These are phyloP conservation scores for Pterulicium gracile DNA, from an alignment of 1,284 basidiomycete genomes.

Conservation along the genomic window DNA sequence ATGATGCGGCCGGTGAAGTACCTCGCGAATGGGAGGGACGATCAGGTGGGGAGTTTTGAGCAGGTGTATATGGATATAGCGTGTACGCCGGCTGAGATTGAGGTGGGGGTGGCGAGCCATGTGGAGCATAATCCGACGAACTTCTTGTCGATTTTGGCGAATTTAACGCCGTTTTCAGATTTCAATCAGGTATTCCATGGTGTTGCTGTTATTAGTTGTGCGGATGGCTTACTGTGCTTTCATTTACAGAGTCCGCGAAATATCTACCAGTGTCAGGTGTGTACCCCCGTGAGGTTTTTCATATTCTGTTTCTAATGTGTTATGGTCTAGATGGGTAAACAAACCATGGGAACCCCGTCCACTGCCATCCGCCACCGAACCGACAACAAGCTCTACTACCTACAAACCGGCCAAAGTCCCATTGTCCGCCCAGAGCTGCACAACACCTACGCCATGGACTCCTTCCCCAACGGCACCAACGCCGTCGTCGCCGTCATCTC, in stretches of 20 bases:
- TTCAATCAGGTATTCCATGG: conserved; percentile 76
- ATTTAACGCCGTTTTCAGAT: conserved; percentile 83
- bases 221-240: conserved; percentile 4
- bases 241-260: conserved; percentile 74
- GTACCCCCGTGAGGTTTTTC: conserved; percentile 9
- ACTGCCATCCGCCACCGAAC: conserved; percentile 87
- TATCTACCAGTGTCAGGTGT: conserved; percentile 80
- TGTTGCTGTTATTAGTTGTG: not conserved
- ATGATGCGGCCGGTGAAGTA: conserved; percentile 99
- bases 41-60: conserved; percentile 94
- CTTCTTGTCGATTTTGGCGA: conserved; percentile 83
- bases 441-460: conserved; percentile 97
- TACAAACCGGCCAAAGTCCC: conserved; percentile 93
- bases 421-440: conserved; percentile 89
- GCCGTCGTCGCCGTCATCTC: conserved; percentile 99
- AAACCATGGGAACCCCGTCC: conserved; percentile 98
- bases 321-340: conserved; percentile 87
- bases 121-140: conserved; percentile 93
- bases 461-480: conserved; percentile 97
- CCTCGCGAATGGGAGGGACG: conserved; percentile 75
- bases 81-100: conserved; percentile 83
- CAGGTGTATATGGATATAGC: conserved; percentile 99
- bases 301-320: conserved; percentile 1
- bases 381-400: conserved; percentile 96
- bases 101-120: conserved; percentile 75